phyloP scores from a whole-genome alignment of 169 alveolate genomes.

The Plasmodium adleri region DNA sequence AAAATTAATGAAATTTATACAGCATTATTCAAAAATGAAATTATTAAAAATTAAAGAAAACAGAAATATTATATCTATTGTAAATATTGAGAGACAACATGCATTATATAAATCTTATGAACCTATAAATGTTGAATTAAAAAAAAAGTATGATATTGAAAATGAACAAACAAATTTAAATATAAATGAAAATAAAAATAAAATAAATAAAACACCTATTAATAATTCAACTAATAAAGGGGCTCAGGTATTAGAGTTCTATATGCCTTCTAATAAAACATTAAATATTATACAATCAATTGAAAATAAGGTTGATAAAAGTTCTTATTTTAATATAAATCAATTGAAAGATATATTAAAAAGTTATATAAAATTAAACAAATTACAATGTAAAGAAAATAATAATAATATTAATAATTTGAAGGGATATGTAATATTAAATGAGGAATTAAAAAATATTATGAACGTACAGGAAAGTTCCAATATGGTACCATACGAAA shows the following conservation, averaged over 20 bases:
- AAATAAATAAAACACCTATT: constrained; percentile 32
- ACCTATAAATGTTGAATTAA: constrained; percentile 52
- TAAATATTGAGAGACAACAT: constrained; percentile 53
- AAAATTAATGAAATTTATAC: constrained; percentile 77
- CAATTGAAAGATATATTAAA: constrained; percentile 62
- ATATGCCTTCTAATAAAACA: constrained; percentile 72
- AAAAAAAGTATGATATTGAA: constrained; percentile 49
- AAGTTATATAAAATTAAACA: constrained; percentile 30
- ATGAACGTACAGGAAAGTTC: not conserved
- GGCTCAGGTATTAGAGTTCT: constrained; percentile 66
- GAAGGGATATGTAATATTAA: constrained; percentile 2
- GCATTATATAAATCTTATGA: constrained; percentile 68
- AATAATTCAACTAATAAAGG: constrained; percentile 54
- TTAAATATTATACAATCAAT: constrained; percentile 58
- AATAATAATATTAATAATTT: no score
- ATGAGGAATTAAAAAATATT: constrained; percentile 11
- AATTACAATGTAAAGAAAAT: constrained; percentile 21
- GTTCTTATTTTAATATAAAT: constrained; percentile 41
- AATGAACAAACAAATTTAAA: constrained; percentile 25
- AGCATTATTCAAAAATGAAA: constrained; percentile 75
- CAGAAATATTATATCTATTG: constrained; percentile 74
- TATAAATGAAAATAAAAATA: constrained; percentile 33
- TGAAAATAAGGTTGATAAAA: constrained; percentile 50
- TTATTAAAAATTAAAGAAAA: constrained; percentile 74
- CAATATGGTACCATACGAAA: constrained; percentile 14